Conservation (phyloP, 352 stramenopile genomes). For the Halophytophthora polymorphica region DNA sequence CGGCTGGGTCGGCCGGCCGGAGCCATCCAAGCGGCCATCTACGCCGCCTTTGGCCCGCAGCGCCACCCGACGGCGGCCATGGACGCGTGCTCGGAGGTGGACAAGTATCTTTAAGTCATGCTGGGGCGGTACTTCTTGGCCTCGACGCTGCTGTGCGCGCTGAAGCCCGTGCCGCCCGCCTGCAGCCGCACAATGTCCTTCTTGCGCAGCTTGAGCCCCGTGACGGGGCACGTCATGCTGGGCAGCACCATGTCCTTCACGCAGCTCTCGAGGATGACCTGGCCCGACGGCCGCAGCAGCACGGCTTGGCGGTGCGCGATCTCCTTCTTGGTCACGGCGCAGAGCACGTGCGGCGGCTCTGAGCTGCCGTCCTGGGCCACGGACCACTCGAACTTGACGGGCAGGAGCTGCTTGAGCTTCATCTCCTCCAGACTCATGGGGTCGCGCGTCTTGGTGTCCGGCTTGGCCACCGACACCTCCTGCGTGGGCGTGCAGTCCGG, state of each 20-base stretch:
- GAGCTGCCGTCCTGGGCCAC: conserved; percentile 11
- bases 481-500: conserved; percentile 72
- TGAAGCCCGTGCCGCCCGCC: conserved; percentile 73
- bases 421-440: conserved; percentile 82
- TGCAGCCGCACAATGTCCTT: conserved; percentile 85
- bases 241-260: conserved; percentile 83
- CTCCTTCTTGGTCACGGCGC: conserved; percentile 79
- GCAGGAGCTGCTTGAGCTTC: conserved; percentile 88
- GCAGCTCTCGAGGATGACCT: conserved; percentile 78
- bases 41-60: conserved; percentile 43
- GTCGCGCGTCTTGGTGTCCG: conserved; percentile 72
- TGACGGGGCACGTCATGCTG: conserved; percentile 83
- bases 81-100: conserved; percentile 45
- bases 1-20: conserved; percentile 20
- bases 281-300: conserved; percentile 71
- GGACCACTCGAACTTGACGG: conserved; percentile 80
- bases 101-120: conserved; percentile 76
- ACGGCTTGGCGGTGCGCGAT: conserved; percentile 78
- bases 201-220: conserved; percentile 81
- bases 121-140: conserved; percentile 84
- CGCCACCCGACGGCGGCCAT: conserved; percentile 27
- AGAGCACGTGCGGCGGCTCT: conserved; percentile 47
- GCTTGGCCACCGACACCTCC: conserved; percentile 44
- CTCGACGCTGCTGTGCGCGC: conserved; percentile 82
- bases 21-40: conserved; percentile 40